Percentiles rank a stretch among this genome's conserved stretches.
Evolutionary conservation across 768 basidiomycete species (phyloP).

Genomic region (Tulasnella sp.): DNA sequence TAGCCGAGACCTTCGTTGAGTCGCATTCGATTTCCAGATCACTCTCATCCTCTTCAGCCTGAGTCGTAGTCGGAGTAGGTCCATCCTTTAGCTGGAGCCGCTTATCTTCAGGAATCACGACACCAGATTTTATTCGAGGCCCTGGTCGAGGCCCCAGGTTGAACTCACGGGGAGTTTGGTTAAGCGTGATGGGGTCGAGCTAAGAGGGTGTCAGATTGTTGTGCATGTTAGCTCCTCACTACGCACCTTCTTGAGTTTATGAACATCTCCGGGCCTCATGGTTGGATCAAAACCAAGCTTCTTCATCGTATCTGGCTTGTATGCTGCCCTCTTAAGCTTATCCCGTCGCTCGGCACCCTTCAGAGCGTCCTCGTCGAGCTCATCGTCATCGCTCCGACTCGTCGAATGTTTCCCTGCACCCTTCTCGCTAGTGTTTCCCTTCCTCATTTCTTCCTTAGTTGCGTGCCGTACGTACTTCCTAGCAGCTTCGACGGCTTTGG

Average conservation of each 20-base stretch:
- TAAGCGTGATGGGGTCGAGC: neutral
- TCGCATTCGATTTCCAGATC: constrained; percentile 23
- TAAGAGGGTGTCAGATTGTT: constrained; percentile 27
- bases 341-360: constrained; percentile 18
- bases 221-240: constrained; percentile 18
- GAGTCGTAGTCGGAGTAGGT: constrained; percentile 12
- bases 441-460: neutral
- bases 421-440: neutral
- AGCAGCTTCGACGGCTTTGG: neutral
- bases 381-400: constrained; percentile 54
- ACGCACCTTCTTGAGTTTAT: constrained; percentile 29
- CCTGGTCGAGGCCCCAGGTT: constrained; percentile 53
- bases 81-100: constrained; percentile 11
- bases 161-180: constrained; percentile 27
- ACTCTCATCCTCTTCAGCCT: constrained; percentile 17
- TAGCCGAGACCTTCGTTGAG: constrained; percentile 26
- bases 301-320: constrained; percentile 47
- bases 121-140: constrained; percentile 49
- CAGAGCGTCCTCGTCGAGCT: constrained; percentile 33
- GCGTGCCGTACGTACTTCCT: neutral
- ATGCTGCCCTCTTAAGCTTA: constrained; percentile 40
- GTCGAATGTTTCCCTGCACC: constrained; percentile 36
- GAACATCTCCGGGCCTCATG: constrained; percentile 31
- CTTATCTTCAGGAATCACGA: constrained; percentile 32
- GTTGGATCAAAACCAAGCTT: constrained; percentile 72